Percentiles rank a stretch among this genome's conserved stretches.
These are phyloP conservation scores for Croton setiger DNA, from an alignment of 441 rosid species.

Conservation along the genomic window DNA sequence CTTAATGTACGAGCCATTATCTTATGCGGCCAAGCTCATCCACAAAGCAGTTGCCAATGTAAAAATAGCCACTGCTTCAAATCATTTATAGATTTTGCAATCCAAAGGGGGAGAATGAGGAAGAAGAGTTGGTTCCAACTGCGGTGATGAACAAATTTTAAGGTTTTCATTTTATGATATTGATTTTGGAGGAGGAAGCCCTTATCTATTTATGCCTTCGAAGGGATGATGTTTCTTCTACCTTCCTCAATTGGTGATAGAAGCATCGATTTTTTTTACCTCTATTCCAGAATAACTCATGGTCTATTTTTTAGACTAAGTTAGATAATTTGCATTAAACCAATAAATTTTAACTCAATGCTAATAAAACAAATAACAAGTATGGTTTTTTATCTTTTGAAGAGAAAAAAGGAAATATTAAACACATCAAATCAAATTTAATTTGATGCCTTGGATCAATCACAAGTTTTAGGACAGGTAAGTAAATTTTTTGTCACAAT, in stretches of 20 bases:
- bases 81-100: conserved; percentile 21
- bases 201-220: conserved; percentile 17
- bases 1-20: not conserved
- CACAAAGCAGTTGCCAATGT: too few species aligned
- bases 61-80: conserved; percentile 15
- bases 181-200: conserved; percentile 19
- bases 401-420: too few species aligned
- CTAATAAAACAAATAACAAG: too few species aligned
- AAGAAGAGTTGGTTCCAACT: not conserved
- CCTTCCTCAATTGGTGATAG: conserved; percentile 12
- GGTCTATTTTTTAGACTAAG: conserved; percentile 1
- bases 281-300: not conserved
- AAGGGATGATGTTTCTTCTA: conserved; percentile 20
- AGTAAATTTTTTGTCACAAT: too few species aligned
- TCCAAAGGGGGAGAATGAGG: not conserved
- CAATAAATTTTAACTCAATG: too few species aligned
- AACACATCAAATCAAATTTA: too few species aligned
- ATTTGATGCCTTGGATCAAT: too few species aligned
- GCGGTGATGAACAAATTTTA: not conserved
- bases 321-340: too few species aligned
- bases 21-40: conserved; percentile 12
- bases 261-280: conserved; percentile 13
- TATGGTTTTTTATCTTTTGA: too few species aligned
- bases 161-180: conserved; percentile 21
- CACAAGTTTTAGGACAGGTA: too few species aligned